Conservation (phyloP, 2,329 filamentous ascomycete genomes). For the Nigrospora osmanthi region DNA sequence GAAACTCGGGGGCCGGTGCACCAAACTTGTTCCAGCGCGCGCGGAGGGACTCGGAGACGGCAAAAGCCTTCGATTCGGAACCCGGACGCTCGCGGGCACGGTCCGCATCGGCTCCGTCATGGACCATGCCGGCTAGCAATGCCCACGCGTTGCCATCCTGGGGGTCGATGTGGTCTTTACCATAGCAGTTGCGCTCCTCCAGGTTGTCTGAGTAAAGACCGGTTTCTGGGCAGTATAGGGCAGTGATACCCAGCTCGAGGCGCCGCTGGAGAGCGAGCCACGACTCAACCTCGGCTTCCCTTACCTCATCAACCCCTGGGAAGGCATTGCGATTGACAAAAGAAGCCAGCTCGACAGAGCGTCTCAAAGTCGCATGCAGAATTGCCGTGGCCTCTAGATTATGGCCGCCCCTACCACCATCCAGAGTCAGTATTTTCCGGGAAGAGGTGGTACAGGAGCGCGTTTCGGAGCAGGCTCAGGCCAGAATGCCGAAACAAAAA, state of each 20-base stretch:
- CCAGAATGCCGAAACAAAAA: no score
- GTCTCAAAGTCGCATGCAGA: constrained; percentile 41
- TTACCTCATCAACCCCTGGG: neutral
- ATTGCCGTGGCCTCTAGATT: constrained; percentile 45
- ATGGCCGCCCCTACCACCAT: no score
- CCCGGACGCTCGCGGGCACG: constrained; percentile 3
- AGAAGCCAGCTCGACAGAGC: constrained; percentile 35
- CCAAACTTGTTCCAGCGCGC: constrained; percentile 34
- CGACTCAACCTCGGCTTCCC: neutral
- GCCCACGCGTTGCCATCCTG: constrained; percentile 11
- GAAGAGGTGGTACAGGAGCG: no score
- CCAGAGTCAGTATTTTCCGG: no score
- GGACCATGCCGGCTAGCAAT: constrained; percentile 7
- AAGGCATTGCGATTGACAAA: constrained; percentile 28
- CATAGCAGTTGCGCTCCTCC: constrained; percentile 15
- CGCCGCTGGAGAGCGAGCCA: constrained; percentile 8
- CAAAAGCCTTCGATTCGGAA: constrained; percentile 7
- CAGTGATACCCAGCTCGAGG: constrained; percentile 12
- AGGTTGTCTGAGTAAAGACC: constrained; percentile 9
- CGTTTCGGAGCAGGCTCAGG: no score
- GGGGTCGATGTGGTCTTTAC: constrained; percentile 12
- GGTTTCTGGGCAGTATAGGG: constrained; percentile 12
- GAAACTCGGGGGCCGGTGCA: constrained; percentile 25
- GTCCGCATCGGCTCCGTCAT: neutral
- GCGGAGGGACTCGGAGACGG: constrained; percentile 26